Evolutionary conservation across 2,329 filamentous ascomycete species (phyloP), one percentile per base, ranked within the genome.

Genomic region (Bertia moriformis): DNA sequence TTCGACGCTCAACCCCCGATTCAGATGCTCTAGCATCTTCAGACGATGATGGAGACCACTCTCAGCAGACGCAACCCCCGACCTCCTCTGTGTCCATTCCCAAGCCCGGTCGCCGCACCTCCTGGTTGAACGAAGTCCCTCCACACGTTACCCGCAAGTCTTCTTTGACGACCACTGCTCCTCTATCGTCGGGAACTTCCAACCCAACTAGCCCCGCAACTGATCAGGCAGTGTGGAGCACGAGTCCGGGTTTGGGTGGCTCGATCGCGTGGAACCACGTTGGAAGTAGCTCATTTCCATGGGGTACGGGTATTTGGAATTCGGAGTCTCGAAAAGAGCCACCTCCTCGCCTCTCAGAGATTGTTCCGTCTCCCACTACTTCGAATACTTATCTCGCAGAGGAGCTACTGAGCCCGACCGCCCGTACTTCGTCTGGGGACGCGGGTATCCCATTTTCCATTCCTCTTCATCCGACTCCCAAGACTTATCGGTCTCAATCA

Each of bases 1-100:
- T 78, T 41, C 76, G 88, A 49, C 82, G 83, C 40, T 87, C 86
- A 4, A 95, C 89, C 1, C 89, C 89, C 17, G 91, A 96, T 54
- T 95, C 88, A 3, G 89, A 96, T 55, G 89, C 85, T 39, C 65
- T 96, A 43, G 87, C 83, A 39, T 96, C 89, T 47, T 95, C 88
- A 12, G 91, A 96, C 57, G 91, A 96, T 56, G 91, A 98, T 58
- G 71, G 66, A 41, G 83, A 94, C 43, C 69, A 76, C 53, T 68
- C 72, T 47, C 67, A 67, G 35, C 65, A 73, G 47, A 72, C 70
- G 41, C 57, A 53, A 50, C 60, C 60, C 45, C 66, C 67, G 49
- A 35, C 32, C 12, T 10, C 32, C 7, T 61, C 59, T 49, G 52
- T 56, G 40, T 71, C 64, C 48, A 69, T 62, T 38, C 69, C 61